Conservation (phyloP, 2,329 filamentous ascomycete species). For the Ambrosiella beaveri region DNA sequence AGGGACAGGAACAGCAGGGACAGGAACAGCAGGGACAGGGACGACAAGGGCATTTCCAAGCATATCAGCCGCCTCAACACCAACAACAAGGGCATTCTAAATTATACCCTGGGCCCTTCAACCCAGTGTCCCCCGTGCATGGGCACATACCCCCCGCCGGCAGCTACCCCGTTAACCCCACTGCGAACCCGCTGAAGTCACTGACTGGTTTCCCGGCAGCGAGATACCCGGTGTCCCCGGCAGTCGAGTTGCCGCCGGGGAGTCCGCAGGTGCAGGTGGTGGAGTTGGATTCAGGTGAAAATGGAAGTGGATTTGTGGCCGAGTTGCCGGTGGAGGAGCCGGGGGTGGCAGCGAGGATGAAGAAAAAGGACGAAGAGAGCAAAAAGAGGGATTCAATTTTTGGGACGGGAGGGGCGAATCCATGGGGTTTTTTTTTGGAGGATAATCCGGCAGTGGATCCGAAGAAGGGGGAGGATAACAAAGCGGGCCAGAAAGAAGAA, state of each 20-base stretch:
- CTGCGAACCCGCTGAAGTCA: neutral
- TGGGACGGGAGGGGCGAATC: constrained; percentile 9
- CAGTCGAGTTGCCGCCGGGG: neutral
- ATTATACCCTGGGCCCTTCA: neutral
- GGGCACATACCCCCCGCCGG: neutral
- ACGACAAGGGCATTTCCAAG: neutral
- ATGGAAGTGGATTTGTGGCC: neutral
- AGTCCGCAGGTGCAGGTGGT: neutral
- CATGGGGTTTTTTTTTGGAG: constrained; percentile 15
- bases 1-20: constrained; percentile 4
- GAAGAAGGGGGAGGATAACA: neutral
- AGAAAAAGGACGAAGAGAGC: neutral
- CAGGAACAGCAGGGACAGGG: constrained; percentile 3
- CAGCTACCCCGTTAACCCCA: neutral
- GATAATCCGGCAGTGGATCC: constrained; percentile 8
- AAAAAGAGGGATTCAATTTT: neutral
- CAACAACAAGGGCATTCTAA: neutral
- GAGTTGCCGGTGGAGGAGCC: constrained; percentile 7
- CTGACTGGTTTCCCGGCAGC: neutral
- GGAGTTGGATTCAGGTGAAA: constrained; percentile 5
- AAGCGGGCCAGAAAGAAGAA: neutral
- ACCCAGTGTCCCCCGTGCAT: neutral
- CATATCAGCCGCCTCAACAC: neutral
- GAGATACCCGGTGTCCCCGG: neutral
- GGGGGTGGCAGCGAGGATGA: neutral